These are phyloP conservation scores for Rhodotorula mucilaginosa DNA, from an alignment of 1,284 basidiomycete genomes.

Conservation along the genomic window DNA sequence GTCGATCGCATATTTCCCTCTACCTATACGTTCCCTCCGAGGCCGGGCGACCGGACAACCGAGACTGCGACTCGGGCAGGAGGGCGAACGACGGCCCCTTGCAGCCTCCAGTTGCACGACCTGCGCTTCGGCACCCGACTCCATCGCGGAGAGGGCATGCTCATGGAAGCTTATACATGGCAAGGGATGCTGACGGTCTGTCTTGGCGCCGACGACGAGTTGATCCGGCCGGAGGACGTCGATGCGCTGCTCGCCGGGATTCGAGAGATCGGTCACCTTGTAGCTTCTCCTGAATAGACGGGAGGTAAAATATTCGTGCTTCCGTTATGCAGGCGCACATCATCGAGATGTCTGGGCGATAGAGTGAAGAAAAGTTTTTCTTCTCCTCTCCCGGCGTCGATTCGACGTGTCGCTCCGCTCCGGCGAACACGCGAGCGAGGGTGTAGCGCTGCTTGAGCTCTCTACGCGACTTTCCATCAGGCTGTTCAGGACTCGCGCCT, in stretches of 20 bases:
- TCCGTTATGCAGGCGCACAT: too few species aligned
- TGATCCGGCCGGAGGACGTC: constrained; percentile 10
- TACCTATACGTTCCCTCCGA: not conserved
- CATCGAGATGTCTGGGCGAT: too few species aligned
- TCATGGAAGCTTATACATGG: constrained; percentile 33
- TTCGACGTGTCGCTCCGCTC: not conserved
- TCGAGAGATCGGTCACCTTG: constrained; percentile 2
- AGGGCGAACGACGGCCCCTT: too few species aligned
- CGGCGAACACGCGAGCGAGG: not conserved
- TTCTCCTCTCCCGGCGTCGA: too few species aligned
- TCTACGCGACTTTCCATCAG: too few species aligned
- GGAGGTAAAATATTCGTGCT: too few species aligned
- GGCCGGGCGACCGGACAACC: not conserved
- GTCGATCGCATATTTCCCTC: constrained; percentile 32
- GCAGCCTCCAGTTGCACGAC: constrained; percentile 7
- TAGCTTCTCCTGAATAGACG: not conserved
- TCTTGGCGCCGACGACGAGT: constrained; percentile 24
- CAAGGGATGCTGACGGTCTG: constrained; percentile 26
- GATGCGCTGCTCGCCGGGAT: constrained; percentile 15
- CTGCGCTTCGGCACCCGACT: constrained; percentile 29
- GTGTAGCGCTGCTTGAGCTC: not conserved
- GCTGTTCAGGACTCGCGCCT: not conserved
- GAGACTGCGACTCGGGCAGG: not conserved
- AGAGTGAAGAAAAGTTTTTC: too few species aligned
- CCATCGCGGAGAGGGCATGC: constrained; percentile 32